These are phyloP conservation scores for Mycocentrospora acerina DNA, from an alignment of 2,329 filamentous ascomycete species.

Conservation along the genomic window DNA sequence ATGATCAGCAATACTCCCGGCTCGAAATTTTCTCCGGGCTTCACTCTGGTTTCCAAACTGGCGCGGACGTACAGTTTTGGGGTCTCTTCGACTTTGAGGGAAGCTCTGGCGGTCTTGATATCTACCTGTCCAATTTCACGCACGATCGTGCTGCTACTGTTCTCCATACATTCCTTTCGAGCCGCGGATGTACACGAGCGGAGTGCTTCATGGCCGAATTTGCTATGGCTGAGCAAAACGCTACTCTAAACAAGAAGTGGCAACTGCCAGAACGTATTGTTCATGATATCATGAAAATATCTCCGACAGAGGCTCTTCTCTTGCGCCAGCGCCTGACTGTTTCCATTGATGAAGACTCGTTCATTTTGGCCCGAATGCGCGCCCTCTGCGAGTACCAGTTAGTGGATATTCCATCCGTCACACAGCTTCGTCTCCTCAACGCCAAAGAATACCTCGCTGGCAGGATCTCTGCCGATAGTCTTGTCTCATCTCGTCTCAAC, in stretches of 20 bases:
- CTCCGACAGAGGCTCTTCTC: slow-evolving; percentile 17
- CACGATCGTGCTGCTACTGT: slow-evolving; percentile 10
- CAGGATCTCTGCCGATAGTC: slow-evolving; percentile 6
- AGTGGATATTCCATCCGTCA: slow-evolving; percentile 12
- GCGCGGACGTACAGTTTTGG: slow-evolving; percentile 18
- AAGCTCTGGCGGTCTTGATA: slow-evolving; percentile 8
- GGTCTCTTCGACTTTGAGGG: slow-evolving; percentile 17
- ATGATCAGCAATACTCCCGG: slow-evolving; percentile 3
- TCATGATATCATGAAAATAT: slow-evolving; percentile 16
- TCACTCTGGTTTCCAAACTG: slow-evolving; percentile 19
- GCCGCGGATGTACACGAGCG: slow-evolving; percentile 11
- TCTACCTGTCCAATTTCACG: slow-evolving; percentile 20
- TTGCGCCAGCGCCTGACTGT: slow-evolving; percentile 14
- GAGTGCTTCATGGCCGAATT: slow-evolving; percentile 20
- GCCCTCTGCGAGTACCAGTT: slow-evolving; percentile 11
- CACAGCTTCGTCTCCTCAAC: slow-evolving; percentile 12
- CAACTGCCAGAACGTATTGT: slow-evolving; percentile 11
- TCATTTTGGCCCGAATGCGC: slow-evolving; percentile 9
- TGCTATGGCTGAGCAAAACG: slow-evolving; percentile 4
- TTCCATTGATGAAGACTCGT: slow-evolving; percentile 10
- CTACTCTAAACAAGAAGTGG: neutral
- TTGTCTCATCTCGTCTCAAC: slow-evolving; percentile 9
- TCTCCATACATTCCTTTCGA: slow-evolving; percentile 17
- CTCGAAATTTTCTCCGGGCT: slow-evolving; percentile 15
- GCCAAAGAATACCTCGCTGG: slow-evolving; percentile 14